Evolutionary conservation across 768 basidiomycete species (phyloP).

Genomic region (Hypholoma fasciculare): DNA sequence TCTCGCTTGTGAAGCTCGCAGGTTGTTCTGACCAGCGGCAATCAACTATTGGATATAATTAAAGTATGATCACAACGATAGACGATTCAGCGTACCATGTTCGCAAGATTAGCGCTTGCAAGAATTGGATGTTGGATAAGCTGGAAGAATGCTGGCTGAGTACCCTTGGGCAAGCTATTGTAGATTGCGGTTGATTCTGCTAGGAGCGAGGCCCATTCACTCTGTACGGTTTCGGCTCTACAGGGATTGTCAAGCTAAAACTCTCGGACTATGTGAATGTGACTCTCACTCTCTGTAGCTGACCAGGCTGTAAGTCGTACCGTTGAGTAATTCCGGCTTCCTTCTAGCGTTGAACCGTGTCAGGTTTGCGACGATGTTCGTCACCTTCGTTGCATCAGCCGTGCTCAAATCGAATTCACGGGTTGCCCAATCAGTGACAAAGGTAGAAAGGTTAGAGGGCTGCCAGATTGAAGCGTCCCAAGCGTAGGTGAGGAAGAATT

Average conservation of each 20-base stretch:
- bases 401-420: constrained; percentile 58
- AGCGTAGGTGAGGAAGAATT: constrained; percentile 66
- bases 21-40: constrained; percentile 57
- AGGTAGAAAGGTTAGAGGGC: constrained; percentile 50
- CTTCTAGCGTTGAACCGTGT: constrained; percentile 57
- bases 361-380: constrained; percentile 54
- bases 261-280: not conserved
- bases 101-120: constrained; percentile 56
- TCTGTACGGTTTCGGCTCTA: constrained; percentile 59
- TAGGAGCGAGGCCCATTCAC: constrained; percentile 49
- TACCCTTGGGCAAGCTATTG: constrained; percentile 44
- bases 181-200: constrained; percentile 54
- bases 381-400: constrained; percentile 40
- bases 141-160: constrained; percentile 67
- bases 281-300: constrained; percentile 67
- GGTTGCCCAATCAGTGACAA: constrained; percentile 58
- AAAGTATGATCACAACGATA: not conserved
- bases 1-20: constrained; percentile 63
- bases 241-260: not conserved
- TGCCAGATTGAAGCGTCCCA: constrained; percentile 62
- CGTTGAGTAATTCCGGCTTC: constrained; percentile 67
- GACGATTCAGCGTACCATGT: constrained; percentile 35
- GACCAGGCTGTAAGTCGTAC: constrained; percentile 60
- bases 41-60: constrained; percentile 35
- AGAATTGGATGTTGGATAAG: constrained; percentile 67